Evolutionary conservation across 192 early-diverging fungal species (phyloP).

Genomic region (Gryganskiella cystojenkinii): DNA sequence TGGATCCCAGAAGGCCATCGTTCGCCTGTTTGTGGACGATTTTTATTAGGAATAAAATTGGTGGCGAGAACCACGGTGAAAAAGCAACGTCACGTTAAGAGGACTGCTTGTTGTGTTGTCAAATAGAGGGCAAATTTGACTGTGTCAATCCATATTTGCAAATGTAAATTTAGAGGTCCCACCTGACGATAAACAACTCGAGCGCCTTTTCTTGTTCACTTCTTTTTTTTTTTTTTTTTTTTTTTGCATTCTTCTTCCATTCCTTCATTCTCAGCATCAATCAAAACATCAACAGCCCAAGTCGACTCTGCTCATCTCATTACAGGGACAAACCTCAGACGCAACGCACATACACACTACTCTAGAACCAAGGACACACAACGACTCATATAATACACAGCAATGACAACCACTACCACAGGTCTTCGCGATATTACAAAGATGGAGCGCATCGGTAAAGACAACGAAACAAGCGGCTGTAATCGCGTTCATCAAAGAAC

Average conservation of each 20-base stretch:
- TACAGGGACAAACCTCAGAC: background rate
- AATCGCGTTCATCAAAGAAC: background rate
- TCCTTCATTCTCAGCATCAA: background rate
- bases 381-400: conserved; percentile 3
- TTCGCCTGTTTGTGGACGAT: conserved; percentile 34
- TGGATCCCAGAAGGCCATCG: conserved; percentile 28
- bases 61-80: no score
- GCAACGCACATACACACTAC: background rate
- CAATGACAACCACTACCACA: conserved; percentile 52
- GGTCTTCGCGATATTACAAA: conserved; percentile 78
- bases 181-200: no score
- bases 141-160: no score
- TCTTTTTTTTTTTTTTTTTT: background rate
- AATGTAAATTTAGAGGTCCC: no score
- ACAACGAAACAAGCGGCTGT: background rate
- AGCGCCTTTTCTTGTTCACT: no score
- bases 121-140: no score
- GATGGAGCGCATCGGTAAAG: conserved; percentile 88
- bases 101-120: no score
- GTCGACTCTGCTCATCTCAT: background rate
- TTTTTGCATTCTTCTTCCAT: background rate
- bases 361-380: background rate
- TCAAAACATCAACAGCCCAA: no score
- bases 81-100: no score
- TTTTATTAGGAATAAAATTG: no score